Evolutionary conservation across 129 eudicot species (phyloP), one percentile per base, ranked within the genome.

Genomic region (Erigeron canadensis): DNA sequence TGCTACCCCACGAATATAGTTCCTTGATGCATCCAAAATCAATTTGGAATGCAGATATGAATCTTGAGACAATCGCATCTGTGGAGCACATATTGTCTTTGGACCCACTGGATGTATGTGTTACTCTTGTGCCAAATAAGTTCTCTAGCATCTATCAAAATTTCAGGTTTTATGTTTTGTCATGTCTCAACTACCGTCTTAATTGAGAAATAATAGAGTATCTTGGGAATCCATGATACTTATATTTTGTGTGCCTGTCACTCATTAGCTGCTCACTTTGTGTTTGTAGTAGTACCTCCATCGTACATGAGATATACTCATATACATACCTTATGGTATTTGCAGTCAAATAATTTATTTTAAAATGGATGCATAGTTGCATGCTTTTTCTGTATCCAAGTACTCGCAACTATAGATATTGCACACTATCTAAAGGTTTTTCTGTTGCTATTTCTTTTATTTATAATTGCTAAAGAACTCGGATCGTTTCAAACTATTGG

Each of bases 1-100:
- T 88, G 83, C 82, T 94, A 70, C 93, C 98, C 43, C 72, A 78
- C 67, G 80, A 85, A 83, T 84, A 85, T 71, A 54, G 75, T 70
- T 46, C 73, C 69, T 78, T 94, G 79, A 77, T 94, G 80, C 71
- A 80, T 63, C 81, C 95, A 54, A 79, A 78, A 75, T 89, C 96
- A 69, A 82, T 94, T 44, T 94, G 98, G 98, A 85, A 81, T 86
- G 90, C 87, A 37, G 98, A 94, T 67, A 74, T 85, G 77, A 72
- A 75, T 38, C 82, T 63, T 41, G 85, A 84, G 76, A 83, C 88
- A 39, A 57, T 80, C 41, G 70, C 98, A 71, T 82, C 86, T 63
- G 90, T 77, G 80, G 96, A 93, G 80, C 81, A 80, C 55, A 93
- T 94, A 76, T 64, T 94, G 68, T 93, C 86, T 64, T 62, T 89